A percentile compares a stretch with the other conserved stretches of the same genome.
Conservation (phyloP, 768 basidiomycete genomes). For the Russula emetica region DNA sequence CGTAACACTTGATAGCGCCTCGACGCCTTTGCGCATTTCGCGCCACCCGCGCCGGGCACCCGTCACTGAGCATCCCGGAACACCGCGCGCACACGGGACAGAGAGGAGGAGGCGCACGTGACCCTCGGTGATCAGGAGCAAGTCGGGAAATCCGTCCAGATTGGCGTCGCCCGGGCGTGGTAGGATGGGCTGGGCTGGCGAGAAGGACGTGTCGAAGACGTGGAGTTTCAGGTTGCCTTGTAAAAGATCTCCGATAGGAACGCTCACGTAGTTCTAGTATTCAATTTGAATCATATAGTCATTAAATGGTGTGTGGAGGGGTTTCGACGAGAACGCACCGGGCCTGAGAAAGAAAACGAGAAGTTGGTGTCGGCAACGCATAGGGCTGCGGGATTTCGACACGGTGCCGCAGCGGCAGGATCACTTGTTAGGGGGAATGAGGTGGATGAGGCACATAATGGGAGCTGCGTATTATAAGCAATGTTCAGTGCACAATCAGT, state of each 20-base stretch:
- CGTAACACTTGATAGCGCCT: conserved; percentile 56
- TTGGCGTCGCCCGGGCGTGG: conserved; percentile 86
- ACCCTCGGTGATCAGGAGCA: conserved; percentile 56
- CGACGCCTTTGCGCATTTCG: conserved; percentile 52
- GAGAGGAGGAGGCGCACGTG: conserved; percentile 63
- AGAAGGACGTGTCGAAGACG: conserved; percentile 61
- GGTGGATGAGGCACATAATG: conserved; percentile 63
- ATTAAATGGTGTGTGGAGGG: neutral
- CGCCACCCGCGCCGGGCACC: conserved; percentile 65
- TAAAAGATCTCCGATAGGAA: conserved; percentile 61
- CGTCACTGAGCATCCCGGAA: conserved; percentile 47
- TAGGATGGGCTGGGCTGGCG: conserved; percentile 67
- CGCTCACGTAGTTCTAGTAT: conserved; percentile 58
- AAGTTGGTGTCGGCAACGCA: conserved; percentile 81
- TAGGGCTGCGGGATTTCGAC: conserved; percentile 73
- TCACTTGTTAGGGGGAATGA: conserved; percentile 46
- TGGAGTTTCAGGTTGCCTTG: conserved; percentile 49
- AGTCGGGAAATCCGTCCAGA: conserved; percentile 91
- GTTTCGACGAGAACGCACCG: conserved; percentile 7
- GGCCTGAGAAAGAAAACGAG: conserved; percentile 49
- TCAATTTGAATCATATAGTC: neutral
- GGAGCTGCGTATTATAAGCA: conserved; percentile 88
- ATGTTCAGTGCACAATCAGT: conserved; percentile 80
- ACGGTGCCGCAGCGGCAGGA: conserved; percentile 35
- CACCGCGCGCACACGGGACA: conserved; percentile 49